Evolutionary conservation across 192 early-diverging fungal species (phyloP), one percentile per base, ranked within the genome.

Genomic region (Gonapodya prolifera): DNA sequence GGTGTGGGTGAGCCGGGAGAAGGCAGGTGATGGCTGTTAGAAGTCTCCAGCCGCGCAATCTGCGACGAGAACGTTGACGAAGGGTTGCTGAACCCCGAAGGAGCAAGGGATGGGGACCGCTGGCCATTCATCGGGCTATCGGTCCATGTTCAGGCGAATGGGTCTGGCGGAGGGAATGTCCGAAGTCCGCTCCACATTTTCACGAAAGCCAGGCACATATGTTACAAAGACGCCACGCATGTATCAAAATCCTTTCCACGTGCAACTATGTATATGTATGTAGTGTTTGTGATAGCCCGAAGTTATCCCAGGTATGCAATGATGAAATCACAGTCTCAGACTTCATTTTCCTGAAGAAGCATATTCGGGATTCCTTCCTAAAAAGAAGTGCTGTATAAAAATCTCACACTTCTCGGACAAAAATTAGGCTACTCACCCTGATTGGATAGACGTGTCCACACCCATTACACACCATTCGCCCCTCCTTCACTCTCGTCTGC

Each of bases 391-490:
- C 8, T 23, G 45, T 61, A 61, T 23, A 61, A 61, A 61, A 16
- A 61, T 61, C 45, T 61, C 45, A 16, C 45, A 61, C 8, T 61
- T 61, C 8, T 61, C 23, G 45, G 45, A 16, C 45, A 61, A 61
- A 61, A 23, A 61, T 61, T 23, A 23, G 45, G n/a, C n/a, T n/a
- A n/a, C 45, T 61, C 45, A 61, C 45, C 45, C 89, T 92, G 82
- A 99, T 94, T 70, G 90, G 88, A 83, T 94, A 99, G 31, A 93
- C 91, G 80, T 96, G 97, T 34, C 83, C 82, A 82, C 97, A 99
- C 69, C 91, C 92, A 34, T 89, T 86, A 83, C 97, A 99, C 0
- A 94, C 82, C 97, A 99, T 99, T 81, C 87, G 85, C 61, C 95
- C 97, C 69, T 91, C 87, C 80, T 91, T 90, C 69, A 99, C 86